These are phyloP conservation scores for Solanum pennellii DNA, from an alignment of 257 asterid species.

Conservation along the genomic window DNA sequence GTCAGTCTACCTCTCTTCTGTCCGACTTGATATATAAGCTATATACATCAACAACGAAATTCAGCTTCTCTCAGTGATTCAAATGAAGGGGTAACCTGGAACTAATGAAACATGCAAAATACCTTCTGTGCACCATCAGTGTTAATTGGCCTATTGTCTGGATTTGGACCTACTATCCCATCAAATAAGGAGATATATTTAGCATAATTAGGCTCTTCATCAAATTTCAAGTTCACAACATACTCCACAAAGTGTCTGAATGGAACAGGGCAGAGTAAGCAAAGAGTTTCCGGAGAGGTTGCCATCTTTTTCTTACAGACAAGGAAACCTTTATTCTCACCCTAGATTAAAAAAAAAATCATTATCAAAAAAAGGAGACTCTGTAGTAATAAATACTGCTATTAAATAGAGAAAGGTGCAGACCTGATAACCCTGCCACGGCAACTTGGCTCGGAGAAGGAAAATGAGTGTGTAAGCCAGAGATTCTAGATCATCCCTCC, in stretches of 20 bases:
- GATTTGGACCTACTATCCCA: conserved; percentile 56
- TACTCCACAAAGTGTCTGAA: conserved; percentile 46
- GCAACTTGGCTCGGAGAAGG: conserved; percentile 3
- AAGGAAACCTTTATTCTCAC: conserved; percentile 60
- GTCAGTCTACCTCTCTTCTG: conserved; percentile 46
- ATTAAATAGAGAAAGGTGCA: neutral
- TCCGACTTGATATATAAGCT: conserved; percentile 50
- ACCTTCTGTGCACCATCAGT: conserved; percentile 69
- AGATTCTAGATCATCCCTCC: conserved; percentile 5
- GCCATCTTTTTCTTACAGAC: conserved; percentile 74
- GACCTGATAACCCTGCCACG: conserved; percentile 4
- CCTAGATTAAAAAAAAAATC: conserved; percentile 18
- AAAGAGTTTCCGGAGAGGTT: conserved; percentile 54
- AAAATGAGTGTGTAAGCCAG: conserved; percentile 5
- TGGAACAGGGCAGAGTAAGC: conserved; percentile 56
- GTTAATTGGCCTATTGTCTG: conserved; percentile 51
- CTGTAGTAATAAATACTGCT: neutral
- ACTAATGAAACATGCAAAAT: neutral
- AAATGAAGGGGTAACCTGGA: neutral
- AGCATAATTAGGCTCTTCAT: conserved; percentile 63
- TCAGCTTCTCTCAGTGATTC: neutral
- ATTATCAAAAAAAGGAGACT: neutral
- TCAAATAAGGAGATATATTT: conserved; percentile 56
- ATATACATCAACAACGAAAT: neutral
- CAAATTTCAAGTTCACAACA: conserved; percentile 48